Evolutionary conservation across 805 yeast species (phyloP).

Genomic region (Kluyveromyces aestuarii): DNA sequence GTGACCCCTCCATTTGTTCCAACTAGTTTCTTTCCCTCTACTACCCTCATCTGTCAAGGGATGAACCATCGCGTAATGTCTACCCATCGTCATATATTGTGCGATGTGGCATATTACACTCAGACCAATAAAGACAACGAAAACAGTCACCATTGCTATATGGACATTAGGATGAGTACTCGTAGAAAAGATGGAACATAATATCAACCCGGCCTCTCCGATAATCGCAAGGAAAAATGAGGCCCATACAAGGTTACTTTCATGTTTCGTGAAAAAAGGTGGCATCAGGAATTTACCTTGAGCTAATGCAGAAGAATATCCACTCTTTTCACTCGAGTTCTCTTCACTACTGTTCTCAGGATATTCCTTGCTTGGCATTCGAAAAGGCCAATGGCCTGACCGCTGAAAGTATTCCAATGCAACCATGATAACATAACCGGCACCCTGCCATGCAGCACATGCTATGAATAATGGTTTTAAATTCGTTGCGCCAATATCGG

Average conservation of each 20-base stretch:
- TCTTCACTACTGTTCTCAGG: neutral
- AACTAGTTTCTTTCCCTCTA: conserved; percentile 6
- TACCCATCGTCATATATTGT: conserved; percentile 40
- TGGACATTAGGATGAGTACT: conserved; percentile 47
- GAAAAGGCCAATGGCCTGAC: conserved; percentile 36
- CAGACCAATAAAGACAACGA: conserved; percentile 57
- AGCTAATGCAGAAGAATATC: conserved; percentile 12
- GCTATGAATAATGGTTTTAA: conserved; percentile 77
- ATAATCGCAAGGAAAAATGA: conserved; percentile 37
- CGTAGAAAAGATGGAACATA: conserved; percentile 69
- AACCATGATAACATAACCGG: conserved; percentile 57
- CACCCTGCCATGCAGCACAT: conserved; percentile 69
- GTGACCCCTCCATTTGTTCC: conserved; percentile 29
- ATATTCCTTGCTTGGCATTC: neutral
- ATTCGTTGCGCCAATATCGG: conserved; percentile 83
- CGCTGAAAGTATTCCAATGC: conserved; percentile 57
- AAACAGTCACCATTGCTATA: conserved; percentile 60
- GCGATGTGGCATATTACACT: conserved; percentile 36
- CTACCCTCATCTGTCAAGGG: conserved; percentile 17
- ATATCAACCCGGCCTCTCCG: conserved; percentile 65
- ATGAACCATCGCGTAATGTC: conserved; percentile 33
- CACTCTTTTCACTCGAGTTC: conserved; percentile 7
- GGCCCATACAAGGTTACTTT: conserved; percentile 33
- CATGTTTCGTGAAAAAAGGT: conserved; percentile 32
- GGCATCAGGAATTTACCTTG: conserved; percentile 25